phyloP scores from a whole-genome alignment of 164 flowering plant genomes.

The Nymphaea colorata region DNA sequence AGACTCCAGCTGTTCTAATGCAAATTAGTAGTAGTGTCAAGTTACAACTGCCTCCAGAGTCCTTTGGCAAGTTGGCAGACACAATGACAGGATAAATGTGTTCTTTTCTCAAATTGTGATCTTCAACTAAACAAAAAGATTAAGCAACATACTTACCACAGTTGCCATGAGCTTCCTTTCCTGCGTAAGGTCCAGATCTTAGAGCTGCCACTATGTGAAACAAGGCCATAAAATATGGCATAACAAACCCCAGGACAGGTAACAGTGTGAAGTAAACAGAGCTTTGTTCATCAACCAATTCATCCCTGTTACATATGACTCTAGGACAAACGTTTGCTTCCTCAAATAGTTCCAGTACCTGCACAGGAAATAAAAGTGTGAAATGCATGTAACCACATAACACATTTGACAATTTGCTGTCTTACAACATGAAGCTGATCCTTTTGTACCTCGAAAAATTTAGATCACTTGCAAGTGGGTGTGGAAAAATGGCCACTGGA shows the following conservation, averaged over 20 bases:
- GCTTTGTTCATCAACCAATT: constrained; percentile 92
- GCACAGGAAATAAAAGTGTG: constrained; percentile 6
- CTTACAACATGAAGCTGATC: not conserved
- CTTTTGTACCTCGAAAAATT: constrained; percentile 60
- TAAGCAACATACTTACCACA: not conserved
- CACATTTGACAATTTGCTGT: not conserved
- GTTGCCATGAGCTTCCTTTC: constrained; percentile 20
- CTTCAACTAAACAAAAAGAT: not conserved
- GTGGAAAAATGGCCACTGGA: constrained; percentile 95
- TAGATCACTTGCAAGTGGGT: constrained; percentile 92
- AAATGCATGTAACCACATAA: not conserved
- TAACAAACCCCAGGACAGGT: constrained; percentile 92
- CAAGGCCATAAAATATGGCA: constrained; percentile 68
- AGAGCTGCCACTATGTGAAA: constrained; percentile 67
- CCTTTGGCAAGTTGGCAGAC: too few species aligned
- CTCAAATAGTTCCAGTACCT: constrained; percentile 99
- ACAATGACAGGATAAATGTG: too few species aligned
- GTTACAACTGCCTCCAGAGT: too few species aligned
- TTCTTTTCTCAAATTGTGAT: too few species aligned
- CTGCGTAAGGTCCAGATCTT: constrained; percentile 21
- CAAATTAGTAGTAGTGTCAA: too few species aligned
- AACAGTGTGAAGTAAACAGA: constrained; percentile 73
- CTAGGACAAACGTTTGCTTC: constrained; percentile 95
- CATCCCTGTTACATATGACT: constrained; percentile 62
- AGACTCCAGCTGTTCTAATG: too few species aligned